Conservation (phyloP, 495 filamentous ascomycete genomes). For the Haplographium delicatum region DNA sequence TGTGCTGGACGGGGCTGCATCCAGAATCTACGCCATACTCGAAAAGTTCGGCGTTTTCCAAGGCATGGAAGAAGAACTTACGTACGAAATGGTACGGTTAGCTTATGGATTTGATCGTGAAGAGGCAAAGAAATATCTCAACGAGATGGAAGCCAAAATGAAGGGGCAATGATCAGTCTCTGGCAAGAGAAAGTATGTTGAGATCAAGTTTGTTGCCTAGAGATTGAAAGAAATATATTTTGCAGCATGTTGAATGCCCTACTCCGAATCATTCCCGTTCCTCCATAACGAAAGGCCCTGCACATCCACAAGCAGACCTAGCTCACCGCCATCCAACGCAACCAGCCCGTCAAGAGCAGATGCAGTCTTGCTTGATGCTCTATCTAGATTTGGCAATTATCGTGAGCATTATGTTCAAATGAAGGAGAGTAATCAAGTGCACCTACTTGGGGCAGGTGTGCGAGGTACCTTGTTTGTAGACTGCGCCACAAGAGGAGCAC, state of each 20-base stretch:
- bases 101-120: slow-evolving; percentile 7
- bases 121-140: slow-evolving; percentile 5
- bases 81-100: slow-evolving; percentile 5
- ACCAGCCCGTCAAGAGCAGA: neutral
- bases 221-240: slow-evolving; percentile 4
- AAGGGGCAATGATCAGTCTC: slow-evolving; percentile 3
- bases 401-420: too few relatives aligned
- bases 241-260: neutral
- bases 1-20: slow-evolving; percentile 4
- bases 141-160: slow-evolving; percentile 3
- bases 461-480: too few relatives aligned
- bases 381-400: too few relatives aligned
- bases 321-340: neutral
- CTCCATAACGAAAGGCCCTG: neutral
- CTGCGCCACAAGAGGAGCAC: too few relatives aligned
- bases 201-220: neutral
- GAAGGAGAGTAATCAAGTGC: too few relatives aligned
- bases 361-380: too few relatives aligned
- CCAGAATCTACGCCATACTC: slow-evolving; percentile 4
- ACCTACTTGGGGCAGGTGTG: too few relatives aligned
- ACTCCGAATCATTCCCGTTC: neutral
- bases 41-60: slow-evolving; percentile 4
- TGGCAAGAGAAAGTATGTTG: slow-evolving; percentile 1
- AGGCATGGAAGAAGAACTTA: slow-evolving; percentile 7
- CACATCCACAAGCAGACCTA: neutral